Evolutionary conservation across 164 flowering plant genomes (phyloP).

Genomic region (grape (Vitis vinifera)): ASM3070453v1 NC_081818.1:7304001-7304500

Average conservation of each 20-base stretch:
- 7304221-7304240: neutral
- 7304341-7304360: too few species aligned
- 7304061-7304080: neutral
- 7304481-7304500: too few species aligned
- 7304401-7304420: too few species aligned
- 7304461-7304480: too few species aligned
- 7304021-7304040: slow-evolving; percentile 22
- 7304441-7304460: too few species aligned
- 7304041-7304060: neutral
- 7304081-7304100: neutral
- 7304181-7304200: neutral
- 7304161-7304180: neutral
- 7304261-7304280: neutral
- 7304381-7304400: too few species aligned
- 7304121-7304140: neutral
- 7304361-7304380: too few species aligned
- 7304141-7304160: neutral
- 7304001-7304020: slow-evolving; percentile 60
- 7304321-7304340: too few species aligned
- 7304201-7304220: neutral
- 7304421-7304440: too few species aligned
- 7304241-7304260: neutral
- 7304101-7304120: neutral
- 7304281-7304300: neutral
- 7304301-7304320: too few species aligned